phyloP scores from a whole-genome alignment of 2,329 filamentous ascomycete species.

The Aspergillus spinulosporus region DNA sequence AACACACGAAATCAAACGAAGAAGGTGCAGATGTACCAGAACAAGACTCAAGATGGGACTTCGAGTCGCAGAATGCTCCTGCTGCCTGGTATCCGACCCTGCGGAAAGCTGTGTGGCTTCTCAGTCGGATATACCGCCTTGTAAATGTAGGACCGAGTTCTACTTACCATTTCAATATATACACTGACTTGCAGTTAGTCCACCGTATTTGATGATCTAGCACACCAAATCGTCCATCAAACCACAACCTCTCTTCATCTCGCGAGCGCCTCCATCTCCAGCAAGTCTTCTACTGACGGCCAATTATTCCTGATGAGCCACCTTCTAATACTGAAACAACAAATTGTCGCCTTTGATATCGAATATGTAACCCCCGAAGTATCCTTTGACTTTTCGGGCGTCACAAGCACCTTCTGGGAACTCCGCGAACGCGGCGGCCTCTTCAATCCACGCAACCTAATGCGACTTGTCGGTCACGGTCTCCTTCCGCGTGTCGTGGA shows the following conservation, averaged over 20 bases:
- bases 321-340: conserved; percentile 89
- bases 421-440: conserved; percentile 64
- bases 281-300: conserved; percentile 66
- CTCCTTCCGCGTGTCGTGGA: conserved; percentile 67
- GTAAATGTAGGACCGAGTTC: conserved; percentile 55
- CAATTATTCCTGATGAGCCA: conserved; percentile 95
- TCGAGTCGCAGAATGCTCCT: conserved; percentile 58
- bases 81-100: conserved; percentile 67
- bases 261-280: conserved; percentile 70
- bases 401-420: conserved; percentile 68
- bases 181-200: conserved; percentile 45
- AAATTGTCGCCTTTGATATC: conserved; percentile 94
- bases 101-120: conserved; percentile 66
- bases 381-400: conserved; percentile 64
- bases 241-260: conserved; percentile 80
- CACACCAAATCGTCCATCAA: conserved; percentile 82
- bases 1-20: conserved; percentile 51
- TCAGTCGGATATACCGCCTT: conserved; percentile 68
- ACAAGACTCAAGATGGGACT: conserved; percentile 52
- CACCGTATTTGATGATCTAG: conserved; percentile 69
- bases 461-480: conserved; percentile 58
- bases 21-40: conserved; percentile 50
- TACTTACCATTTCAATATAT: background rate
- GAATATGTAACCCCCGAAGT: conserved; percentile 68
- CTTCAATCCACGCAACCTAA: conserved; percentile 65